Base-by-base conservation (phyloP, 257 asterid species). In the Verbena officinalis region DNA sequence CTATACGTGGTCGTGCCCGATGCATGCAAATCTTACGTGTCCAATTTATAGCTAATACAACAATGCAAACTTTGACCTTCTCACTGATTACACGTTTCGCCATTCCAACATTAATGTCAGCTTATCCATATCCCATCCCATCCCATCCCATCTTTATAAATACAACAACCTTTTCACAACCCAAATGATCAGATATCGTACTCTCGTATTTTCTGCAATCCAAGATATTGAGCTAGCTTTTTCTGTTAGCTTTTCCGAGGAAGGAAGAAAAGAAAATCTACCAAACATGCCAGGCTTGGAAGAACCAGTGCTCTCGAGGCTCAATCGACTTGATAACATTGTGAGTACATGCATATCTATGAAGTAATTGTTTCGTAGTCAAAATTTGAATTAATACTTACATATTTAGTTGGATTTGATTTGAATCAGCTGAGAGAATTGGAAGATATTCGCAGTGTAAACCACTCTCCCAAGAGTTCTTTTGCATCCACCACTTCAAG, bases 291-390 rank as follows among this genome's bases (percentile, higher is more conserved):
- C 85, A 2, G 53, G 38, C 17, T 52, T 64, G 1, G 86, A 81
- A 76, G 88, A 81, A 77, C 96, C 96, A n/a, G 69, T 88, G 9
- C 81, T 85, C 74, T 71, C 84, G 14, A 76, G 95, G 51, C 73
- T 88, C 52, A 80, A 77, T 62, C 85, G 87, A 0, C 83, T 88
- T 15, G 96, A 83, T 50, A 58, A 68, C 68, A 77, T 83, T 15
- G 96, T 85, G 60, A 73, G 81, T 70, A 20, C n/a, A n/a, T n/a
- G n/a, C n/a, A n/a, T n/a, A n/a, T n/a, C n/a, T n/a, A n/a, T n/a
- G n/a, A n/a, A n/a, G n/a, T n/a, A n/a, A n/a, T n/a, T n/a, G n/a
- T n/a, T n/a, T n/a, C n/a, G n/a, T n/a, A n/a, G n/a, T n/a, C n/a
- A n/a, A n/a, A n/a, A n/a, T n/a, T n/a, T n/a, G n/a, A n/a, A n/a